phyloP scores from a whole-genome alignment of 176 grass and related monocot genomes.

The Eragrostis nindensis region DNA sequence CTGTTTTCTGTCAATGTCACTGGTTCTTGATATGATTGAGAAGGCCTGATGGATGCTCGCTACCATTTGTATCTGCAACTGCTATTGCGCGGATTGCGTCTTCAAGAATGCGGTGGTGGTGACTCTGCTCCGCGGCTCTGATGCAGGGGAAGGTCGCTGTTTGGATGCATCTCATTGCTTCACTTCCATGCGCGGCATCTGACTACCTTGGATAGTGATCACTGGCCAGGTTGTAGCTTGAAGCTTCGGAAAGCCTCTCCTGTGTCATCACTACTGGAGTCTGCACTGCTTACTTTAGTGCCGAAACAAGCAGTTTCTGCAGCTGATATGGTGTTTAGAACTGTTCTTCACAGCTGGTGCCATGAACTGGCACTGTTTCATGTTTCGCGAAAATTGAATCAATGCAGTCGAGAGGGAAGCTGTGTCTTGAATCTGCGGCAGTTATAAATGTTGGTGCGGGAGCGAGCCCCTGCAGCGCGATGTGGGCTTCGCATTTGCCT shows the following conservation, averaged over 20 bases:
- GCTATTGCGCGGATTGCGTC: background rate
- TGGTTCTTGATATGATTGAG: background rate
- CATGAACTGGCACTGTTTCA: background rate
- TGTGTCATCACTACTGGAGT: background rate
- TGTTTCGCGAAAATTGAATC: slow-evolving; percentile 2
- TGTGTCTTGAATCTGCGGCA: slow-evolving; percentile 28
- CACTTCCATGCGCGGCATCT: slow-evolving; percentile 36
- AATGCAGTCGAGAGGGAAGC: slow-evolving; percentile 12
- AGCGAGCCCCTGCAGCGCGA: slow-evolving; percentile 38
- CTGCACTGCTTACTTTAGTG: background rate
- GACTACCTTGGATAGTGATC: slow-evolving; percentile 9
- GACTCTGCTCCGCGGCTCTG: background rate
- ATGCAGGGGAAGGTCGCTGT: slow-evolving; percentile 11
- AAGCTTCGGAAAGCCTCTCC: slow-evolving; percentile 27
- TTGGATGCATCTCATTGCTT: slow-evolving; percentile 23
- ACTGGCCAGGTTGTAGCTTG: slow-evolving; percentile 16
- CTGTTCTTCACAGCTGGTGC: slow-evolving; percentile 4
- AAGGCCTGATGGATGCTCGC: background rate
- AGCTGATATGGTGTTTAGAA: background rate
- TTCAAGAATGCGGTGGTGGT: background rate
- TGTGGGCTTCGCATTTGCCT: slow-evolving; percentile 36
- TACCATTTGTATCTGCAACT: background rate
- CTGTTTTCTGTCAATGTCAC: background rate
- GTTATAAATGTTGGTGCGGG: slow-evolving; percentile 33
- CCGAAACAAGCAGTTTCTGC: background rate